Base-by-base conservation (phyloP, 306 rosid genomes). In the Begonia loranthoides region DNA sequence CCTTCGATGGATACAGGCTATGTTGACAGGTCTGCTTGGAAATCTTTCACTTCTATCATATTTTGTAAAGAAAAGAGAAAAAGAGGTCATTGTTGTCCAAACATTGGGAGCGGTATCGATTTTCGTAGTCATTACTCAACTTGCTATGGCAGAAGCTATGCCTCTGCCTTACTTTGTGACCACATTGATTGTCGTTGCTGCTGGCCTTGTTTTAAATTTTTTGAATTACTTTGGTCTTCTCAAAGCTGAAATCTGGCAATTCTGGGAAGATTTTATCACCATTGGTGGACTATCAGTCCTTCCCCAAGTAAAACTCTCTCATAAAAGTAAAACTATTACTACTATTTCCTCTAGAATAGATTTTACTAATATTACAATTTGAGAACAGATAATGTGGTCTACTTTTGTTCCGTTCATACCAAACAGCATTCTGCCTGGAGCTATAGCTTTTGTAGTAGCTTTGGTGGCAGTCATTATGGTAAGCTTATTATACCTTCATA, bases 341-440 rank as follows among this genome's bases (percentile, higher is more conserved):
- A 41, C 45, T 41, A 6, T 41, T 43, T 43, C 15, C 14, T 43
- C 15, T 43, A 2, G 47, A 60, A 38, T 17, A 14, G 43, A 61
- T 51, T 12, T 5, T 7, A 15, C 13, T 15, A 22, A 51, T 22
- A 12, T 15, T 49, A 38, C 17, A 39, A 49, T 39, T 39, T 12
- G 39, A 16, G 50, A 58, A 9, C 84, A 84, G 97, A 84, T 90
- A 56, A 90, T 90, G 95, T 90, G 97, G 97, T 90, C 95, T 64
- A 90, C 97, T n/a, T 90, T 90, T 76, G 87, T 90, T 43, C 97
- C 95, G 1, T 80, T 66, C 62, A 38, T 90, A 66, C 95, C 97
- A 24, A 80, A 74, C 72, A 82, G 83, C 63, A 70, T 85, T 67
- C 60, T 90, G 58, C 97, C 95, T 17, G 97, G 97, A 45, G 70